Base-by-base conservation (phyloP, 805 yeast species). In the Candida maltosa region DNA sequence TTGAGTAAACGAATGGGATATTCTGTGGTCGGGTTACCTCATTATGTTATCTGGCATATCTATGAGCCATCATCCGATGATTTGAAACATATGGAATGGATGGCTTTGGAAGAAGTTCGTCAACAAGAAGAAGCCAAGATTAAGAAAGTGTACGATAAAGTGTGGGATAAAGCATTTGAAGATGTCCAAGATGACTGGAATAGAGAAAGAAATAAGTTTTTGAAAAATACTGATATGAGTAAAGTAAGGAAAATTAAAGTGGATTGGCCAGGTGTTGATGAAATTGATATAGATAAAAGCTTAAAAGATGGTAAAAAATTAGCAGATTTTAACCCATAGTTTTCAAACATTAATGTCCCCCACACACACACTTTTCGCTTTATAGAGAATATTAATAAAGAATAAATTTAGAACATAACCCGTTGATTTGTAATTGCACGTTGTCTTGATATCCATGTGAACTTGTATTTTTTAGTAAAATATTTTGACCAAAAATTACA, bases 1-100 rank as follows among this genome's bases (percentile, higher is more conserved):
- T 71, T 91, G 70, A 78, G 87, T 48, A 81, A 86, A 47, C 69
- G 82, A 43, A 87, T 91, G 95, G 89, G 91, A 4, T 86, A 75
- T 56, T 70, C 80, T 16, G 97, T 91, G 16, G 73, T 82, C 41
- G 97, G 97, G 0, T 70, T 91, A 48, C 95, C 96, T 9, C 96
- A 91, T 62, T 91, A 91, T 57, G 94, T 87, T 22, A 83, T 91
- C 37, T 91, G 97, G 97, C 96, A 88, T 59, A 82, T 87, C 45
- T 91, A 91, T 61, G 97, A 91, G 67, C 97, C 97, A 17, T 83
- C 95, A 14, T 78, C 82, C 17, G 97, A 89, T 58, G 97, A 91
- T 67, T 70, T 89, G 58, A 75, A 69, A 40, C 76, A 71, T 51
- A 83, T 84, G 89, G 89, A 82, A 51, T 83, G 89, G 89, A 77